These are phyloP conservation scores for Ramaria sp. DNA, from an alignment of 768 basidiomycete genomes.

Conservation along the genomic window DNA sequence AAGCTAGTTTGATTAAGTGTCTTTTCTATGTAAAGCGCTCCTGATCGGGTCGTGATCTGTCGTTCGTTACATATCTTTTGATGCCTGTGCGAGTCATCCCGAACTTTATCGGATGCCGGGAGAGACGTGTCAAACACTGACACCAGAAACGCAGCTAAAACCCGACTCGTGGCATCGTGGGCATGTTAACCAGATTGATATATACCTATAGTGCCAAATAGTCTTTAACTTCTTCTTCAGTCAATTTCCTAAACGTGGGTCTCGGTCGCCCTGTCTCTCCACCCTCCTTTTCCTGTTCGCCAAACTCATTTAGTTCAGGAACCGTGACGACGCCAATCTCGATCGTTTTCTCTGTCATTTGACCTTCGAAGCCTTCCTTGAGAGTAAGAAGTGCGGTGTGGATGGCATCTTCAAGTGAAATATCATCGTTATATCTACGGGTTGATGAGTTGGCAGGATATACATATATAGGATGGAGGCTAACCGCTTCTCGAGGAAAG, in stretches of 20 bases:
- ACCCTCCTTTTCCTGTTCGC: slow-evolving; percentile 58
- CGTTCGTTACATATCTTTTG: too few relatives aligned
- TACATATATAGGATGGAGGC: slow-evolving; percentile 18
- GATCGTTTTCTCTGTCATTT: slow-evolving; percentile 99
- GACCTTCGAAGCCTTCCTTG: slow-evolving; percentile 99
- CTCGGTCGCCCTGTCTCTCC: slow-evolving; percentile 59
- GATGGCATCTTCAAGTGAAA: slow-evolving; percentile 96
- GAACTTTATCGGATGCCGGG: too few relatives aligned
- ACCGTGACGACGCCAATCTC: slow-evolving; percentile 96
- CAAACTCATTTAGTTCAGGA: slow-evolving; percentile 40
- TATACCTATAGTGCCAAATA: slow-evolving; percentile 68
- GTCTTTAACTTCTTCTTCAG: slow-evolving; percentile 94
- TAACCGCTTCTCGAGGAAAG: slow-evolving; percentile 96
- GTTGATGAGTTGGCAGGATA: slow-evolving; percentile 8
- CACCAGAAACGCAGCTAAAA: too few relatives aligned
- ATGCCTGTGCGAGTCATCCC: too few relatives aligned
- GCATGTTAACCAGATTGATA: neutral
- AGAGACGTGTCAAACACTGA: too few relatives aligned
- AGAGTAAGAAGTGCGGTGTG: slow-evolving; percentile 96
- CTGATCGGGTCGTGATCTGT: too few relatives aligned
- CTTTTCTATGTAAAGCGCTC: too few relatives aligned
- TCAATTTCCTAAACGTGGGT: slow-evolving; percentile 90
- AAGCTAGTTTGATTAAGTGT: too few relatives aligned
- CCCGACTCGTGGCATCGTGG: too few relatives aligned
- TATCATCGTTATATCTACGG: slow-evolving; percentile 93